Base-by-base conservation (phyloP, 1,284 basidiomycete species). In the Polyporus tsugae region DNA sequence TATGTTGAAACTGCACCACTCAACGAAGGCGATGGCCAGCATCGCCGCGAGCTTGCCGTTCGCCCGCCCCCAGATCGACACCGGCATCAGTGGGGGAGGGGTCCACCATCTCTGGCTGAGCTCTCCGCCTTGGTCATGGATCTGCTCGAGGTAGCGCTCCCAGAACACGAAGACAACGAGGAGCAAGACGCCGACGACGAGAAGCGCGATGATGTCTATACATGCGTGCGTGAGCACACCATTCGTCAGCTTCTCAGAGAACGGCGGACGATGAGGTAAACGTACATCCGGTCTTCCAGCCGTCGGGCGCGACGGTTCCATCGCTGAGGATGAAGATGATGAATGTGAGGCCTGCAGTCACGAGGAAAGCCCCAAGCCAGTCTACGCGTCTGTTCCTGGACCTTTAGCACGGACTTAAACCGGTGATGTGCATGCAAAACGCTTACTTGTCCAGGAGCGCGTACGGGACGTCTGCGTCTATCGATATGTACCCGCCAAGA, bases 271-370 rank as follows among this genome's bases (percentile, higher is more conserved):
- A 71, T 39, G 65, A 62, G 62, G 35, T 15, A 49, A 7, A 81
- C 92, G 72, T 76, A 94, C 93, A 95, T 11, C 86, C 81, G 0
- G 92, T 94, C 62, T 78, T 82, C 94, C 94, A 97, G n/a, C 89
- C 86, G 13, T 90, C 72, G 0, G 90, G 85, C 0, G 92, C 93
- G 10, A 86, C 81, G 57, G 88, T 86, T 1, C 92, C 95, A 75
- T 95, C 89, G 58, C 91, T 90, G 1, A 97, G 85, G 0, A 91
- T 89, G 75, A 96, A 97, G 13, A 93, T 86, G 70, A 97, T 84
- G 2, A 97, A 82, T 0, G 94, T 89, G 15, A 97, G 82, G 0
- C 93, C 95, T 0, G 84, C 78, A 0, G 94, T 95, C 58, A 95
- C 85, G 39, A 96, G 79, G 22, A 88, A 81, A 0, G 92, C 92